Base-by-base conservation (phyloP, 2,329 filamentous ascomycete genomes). In the Claviceps quebecensis region DNA sequence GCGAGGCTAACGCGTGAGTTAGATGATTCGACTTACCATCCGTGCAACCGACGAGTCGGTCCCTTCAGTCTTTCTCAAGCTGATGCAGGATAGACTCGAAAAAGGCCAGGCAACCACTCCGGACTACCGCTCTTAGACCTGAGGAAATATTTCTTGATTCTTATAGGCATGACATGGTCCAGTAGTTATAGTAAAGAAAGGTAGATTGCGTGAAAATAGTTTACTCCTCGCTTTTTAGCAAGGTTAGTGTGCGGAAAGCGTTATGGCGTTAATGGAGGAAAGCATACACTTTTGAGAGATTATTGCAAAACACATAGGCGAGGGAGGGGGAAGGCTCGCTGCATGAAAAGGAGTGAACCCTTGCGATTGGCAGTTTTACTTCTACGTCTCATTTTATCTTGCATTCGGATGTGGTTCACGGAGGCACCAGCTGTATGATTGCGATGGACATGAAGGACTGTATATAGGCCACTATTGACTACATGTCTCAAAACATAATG, bases 11-110 rank as follows among this genome's bases (percentile, higher is more conserved):
- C 36, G 19, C 19, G 29, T 43, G 36, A 40, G 8, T 34, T 9
- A 96, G 93, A 96, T 96, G 88, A 86, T 94, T 61, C 90, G 93
- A 50, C 75, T 97, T 54, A 98, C 93, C 0, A 84, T 98, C 59
- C 80, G 93, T 56, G 93, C 91, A 5, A 98, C 93, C 1, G 91
- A 97, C 61, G 93, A 97, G 63, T 79, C 75, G 36, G 87, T 98
- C 0, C 89, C 93, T 7, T 76, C 80, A 1, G 76, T 91, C 19
- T 66, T 98, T 52, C 72, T 93, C 61, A 90, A 87, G 66, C 71
- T 86, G 53, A 95, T 98, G 88, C 86, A 94, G 63, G 86, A 91
- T 56, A 79, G 85, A 55, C 73, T 97, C 47, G 75, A 84, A 7
- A 64, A 67, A 7, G 81, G 81, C 5, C 59, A 68, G 23, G 70